phyloP scores from a whole-genome alignment of 2,329 filamentous ascomycete species.

The Hirsutella rhossiliensis region DNA sequence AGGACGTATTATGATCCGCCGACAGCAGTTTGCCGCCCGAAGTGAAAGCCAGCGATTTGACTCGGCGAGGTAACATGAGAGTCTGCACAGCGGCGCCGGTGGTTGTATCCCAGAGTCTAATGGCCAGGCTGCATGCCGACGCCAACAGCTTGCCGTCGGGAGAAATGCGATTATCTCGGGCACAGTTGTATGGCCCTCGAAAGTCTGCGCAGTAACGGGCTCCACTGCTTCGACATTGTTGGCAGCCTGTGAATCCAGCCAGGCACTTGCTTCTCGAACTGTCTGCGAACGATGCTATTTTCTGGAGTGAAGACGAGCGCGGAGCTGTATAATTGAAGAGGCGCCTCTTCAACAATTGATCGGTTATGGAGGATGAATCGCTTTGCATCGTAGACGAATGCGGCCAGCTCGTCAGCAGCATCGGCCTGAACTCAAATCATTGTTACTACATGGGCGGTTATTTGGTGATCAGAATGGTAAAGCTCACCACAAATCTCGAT shows the following conservation, averaged over 20 bases:
- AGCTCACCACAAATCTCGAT: not conserved
- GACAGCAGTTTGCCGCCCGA: not conserved
- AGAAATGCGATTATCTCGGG: too few species aligned
- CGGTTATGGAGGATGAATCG: not conserved
- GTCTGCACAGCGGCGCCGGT: not conserved
- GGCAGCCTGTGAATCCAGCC: not conserved
- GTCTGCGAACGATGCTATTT: not conserved
- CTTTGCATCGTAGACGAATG: not conserved
- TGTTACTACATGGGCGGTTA: not conserved
- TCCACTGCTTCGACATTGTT: not conserved
- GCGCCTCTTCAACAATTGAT: not conserved
- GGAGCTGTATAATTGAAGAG: not conserved
- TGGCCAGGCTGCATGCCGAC: not conserved
- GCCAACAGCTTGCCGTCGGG: not conserved
- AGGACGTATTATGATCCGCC: too few species aligned
- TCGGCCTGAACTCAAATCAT: not conserved
- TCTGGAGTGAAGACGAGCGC: not conserved
- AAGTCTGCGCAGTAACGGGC: not conserved
- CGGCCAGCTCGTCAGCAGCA: not conserved
- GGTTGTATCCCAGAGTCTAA: not conserved
- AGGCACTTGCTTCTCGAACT: not conserved
- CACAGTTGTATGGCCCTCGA: not conserved
- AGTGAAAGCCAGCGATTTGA: not conserved
- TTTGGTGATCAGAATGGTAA: not conserved
- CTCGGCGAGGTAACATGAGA: not conserved